These are phyloP conservation scores for Phyllosticta citrichinensis DNA, from an alignment of 2,329 filamentous ascomycete genomes.

Conservation along the genomic window DNA sequence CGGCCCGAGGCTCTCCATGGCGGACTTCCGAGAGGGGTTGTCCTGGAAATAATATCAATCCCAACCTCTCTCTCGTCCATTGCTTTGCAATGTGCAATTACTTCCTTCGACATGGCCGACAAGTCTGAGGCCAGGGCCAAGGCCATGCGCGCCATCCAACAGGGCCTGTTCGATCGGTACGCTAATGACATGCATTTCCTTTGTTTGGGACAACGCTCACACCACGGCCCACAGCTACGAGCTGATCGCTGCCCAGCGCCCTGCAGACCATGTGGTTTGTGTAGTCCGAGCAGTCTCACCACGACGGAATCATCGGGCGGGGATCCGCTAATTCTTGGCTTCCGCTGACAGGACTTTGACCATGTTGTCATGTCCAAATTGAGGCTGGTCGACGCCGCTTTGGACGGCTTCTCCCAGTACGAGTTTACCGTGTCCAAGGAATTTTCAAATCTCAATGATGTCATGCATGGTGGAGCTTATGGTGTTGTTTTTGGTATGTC, in stretches of 20 bases:
- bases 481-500: constrained; percentile 26
- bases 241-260: constrained; percentile 21
- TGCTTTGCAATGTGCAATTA: background rate
- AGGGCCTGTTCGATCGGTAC: constrained; percentile 25
- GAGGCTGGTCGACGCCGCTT: constrained; percentile 26
- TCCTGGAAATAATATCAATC: background rate
- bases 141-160: constrained; percentile 25
- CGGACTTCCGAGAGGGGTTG: constrained; percentile 1
- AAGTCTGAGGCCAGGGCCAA: constrained; percentile 19
- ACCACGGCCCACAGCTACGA: constrained; percentile 18
- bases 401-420: constrained; percentile 25
- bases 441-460: constrained; percentile 32
- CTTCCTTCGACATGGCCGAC: constrained; percentile 16
- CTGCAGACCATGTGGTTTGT: constrained; percentile 24
- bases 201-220: background rate
- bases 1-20: constrained; percentile 6
- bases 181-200: background rate
- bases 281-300: background rate
- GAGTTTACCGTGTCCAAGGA: constrained; percentile 25
- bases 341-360: constrained; percentile 24
- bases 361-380: constrained; percentile 27
- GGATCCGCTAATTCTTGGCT: background rate
- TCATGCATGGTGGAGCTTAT: constrained; percentile 32
- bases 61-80: background rate
- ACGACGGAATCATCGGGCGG: background rate